Evolutionary conservation across 2,329 filamentous ascomycete species (phyloP), one percentile per base, ranked within the genome.

Genomic region (Xylariomycetidae sp.): DNA sequence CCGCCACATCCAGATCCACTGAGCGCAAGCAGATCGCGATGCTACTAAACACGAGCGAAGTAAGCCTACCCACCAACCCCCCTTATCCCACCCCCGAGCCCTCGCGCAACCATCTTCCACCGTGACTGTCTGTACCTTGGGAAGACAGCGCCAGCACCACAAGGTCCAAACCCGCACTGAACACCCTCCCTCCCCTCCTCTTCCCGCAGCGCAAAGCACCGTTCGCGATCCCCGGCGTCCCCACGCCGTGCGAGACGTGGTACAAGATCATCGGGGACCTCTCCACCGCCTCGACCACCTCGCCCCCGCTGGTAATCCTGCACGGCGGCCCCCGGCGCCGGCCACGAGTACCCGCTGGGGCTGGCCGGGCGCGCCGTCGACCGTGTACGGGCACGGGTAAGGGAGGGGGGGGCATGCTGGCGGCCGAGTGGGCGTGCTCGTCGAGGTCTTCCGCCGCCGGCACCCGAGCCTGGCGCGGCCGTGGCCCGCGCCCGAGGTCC

Each of bases 371-470:
- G 34, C 4, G 32, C 39, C 2, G 67, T 67, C 35, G 58, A 68
- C n/a, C 38, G 34, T 74, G 0, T 54, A 65, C 1, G 70, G 71
- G 2, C 67, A 74, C 22, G 66, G 59, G 14, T 75, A n/a, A n/a
- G n/a, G n/a, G n/a, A n/a, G n/a, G 70, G 69, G 70, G 72, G 12
- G 72, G 65, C 0, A 71, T 74, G 65, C 50, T 74, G 0, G 67
- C 52, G 2, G 57, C 57, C 0, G 45, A 59, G 19, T 68, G 61
- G 51, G 68, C 68, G 0, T 56, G 57, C 4, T 44, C 47, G 10
- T 13, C 42, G 44, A 57, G 18, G 44, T 53, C 3, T 58, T 56
- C 34, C 57, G 54, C 34, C 48, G 54, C 40, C 27, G 43, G 19
- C 55, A 59, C 24, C 30, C 59, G 1, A 51, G 52, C 25, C 44